These are phyloP conservation scores for Dendrobium officinale DNA, from an alignment of 106 monocot species.

Conservation along the genomic window DNA sequence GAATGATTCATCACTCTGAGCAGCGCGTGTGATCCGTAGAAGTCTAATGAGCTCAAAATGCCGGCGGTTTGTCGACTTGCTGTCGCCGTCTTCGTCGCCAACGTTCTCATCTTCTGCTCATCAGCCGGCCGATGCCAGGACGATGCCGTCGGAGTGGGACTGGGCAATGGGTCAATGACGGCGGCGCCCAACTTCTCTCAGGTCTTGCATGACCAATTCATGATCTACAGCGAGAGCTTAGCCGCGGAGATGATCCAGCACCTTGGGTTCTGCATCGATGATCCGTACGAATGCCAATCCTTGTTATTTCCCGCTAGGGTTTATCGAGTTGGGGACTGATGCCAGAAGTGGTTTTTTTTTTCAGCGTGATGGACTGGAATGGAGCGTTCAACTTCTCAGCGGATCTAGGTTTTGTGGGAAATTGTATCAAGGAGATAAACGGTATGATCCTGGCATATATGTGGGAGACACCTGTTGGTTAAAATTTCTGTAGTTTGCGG, in stretches of 20 bases:
- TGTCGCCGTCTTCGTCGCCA: neutral
- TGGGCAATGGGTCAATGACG: neutral
- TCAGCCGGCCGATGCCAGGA: slow-evolving; percentile 6
- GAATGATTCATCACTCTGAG: neutral
- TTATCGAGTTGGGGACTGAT: neutral
- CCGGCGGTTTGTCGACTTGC: neutral
- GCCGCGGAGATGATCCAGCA: neutral
- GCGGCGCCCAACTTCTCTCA: slow-evolving; percentile 5
- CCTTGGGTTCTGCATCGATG: slow-evolving; percentile 35
- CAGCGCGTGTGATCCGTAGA: neutral
- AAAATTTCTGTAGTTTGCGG: neutral
- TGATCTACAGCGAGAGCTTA: slow-evolving; percentile 14
- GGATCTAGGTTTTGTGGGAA: slow-evolving; percentile 15
- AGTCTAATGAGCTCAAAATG: neutral
- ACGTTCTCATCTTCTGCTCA: neutral
- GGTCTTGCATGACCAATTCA: neutral
- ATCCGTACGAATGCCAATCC: slow-evolving; percentile 15
- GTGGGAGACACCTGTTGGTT: neutral
- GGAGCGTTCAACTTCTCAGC: slow-evolving; percentile 33
- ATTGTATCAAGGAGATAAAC: slow-evolving; percentile 16
- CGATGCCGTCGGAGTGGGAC: neutral
- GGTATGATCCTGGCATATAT: neutral
- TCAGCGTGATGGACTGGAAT: slow-evolving; percentile 27
- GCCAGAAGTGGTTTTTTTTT: neutral
- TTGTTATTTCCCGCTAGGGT: neutral